Evolutionary conservation across 768 basidiomycete species (phyloP).

Genomic region (Tylopilus rubrobrunneus): DNA sequence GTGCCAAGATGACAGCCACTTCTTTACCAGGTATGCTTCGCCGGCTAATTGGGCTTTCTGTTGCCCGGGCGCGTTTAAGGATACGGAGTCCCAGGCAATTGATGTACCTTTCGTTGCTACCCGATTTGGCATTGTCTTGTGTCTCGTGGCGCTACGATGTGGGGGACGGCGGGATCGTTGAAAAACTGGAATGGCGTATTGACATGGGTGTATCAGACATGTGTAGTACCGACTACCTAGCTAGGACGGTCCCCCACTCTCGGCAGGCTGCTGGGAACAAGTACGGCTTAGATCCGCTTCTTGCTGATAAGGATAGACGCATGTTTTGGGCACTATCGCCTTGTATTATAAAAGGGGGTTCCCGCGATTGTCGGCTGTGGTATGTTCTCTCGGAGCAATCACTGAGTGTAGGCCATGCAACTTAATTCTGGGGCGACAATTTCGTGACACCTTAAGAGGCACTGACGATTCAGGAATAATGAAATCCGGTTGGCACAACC

Average conservation of each 20-base stretch:
- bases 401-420: neutral
- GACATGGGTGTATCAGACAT: neutral
- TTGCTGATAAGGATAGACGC: neutral
- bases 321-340: too few species aligned
- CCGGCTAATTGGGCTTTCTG: conserved; percentile 4
- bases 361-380: too few species aligned
- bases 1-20: neutral
- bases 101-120: neutral
- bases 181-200: neutral
- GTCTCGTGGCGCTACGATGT: neutral
- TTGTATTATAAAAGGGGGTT: neutral
- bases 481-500: neutral
- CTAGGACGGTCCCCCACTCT: neutral
- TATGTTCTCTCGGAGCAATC: neutral
- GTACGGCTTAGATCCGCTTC: neutral
- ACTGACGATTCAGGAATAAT: too few species aligned
- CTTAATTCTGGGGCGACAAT: neutral
- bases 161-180: neutral
- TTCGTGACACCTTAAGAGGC: too few species aligned
- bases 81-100: neutral
- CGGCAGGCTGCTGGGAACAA: neutral
- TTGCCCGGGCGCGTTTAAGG: neutral
- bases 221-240: neutral
- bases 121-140: neutral
- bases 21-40: neutral